Conservation (phyloP, 805 yeast genomes). For the Lipomyces starkeyi region DNA sequence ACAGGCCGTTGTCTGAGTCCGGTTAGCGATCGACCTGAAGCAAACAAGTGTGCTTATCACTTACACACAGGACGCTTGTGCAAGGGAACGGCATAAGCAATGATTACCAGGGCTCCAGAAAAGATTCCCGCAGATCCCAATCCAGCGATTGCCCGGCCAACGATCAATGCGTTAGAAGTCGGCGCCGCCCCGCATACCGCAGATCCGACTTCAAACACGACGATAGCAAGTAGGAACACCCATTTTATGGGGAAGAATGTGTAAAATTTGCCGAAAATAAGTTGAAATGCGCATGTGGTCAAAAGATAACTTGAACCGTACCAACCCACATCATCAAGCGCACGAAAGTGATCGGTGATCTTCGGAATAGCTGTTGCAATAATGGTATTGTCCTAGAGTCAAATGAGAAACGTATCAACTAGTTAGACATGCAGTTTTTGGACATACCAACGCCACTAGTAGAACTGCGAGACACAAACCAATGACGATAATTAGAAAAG, state of each 20-base stretch:
- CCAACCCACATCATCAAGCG: constrained; percentile 25
- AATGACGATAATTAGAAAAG: constrained; percentile 5
- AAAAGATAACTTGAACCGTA: constrained; percentile 16
- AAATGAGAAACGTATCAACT: not conserved
- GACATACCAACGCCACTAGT: constrained; percentile 21
- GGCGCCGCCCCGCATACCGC: constrained; percentile 22
- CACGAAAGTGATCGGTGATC: constrained; percentile 15
- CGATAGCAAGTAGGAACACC: constrained; percentile 40
- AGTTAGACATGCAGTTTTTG: not conserved
- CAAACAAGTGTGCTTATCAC: constrained; percentile 26
- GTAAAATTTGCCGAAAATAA: constrained; percentile 16
- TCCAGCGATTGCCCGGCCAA: constrained; percentile 73
- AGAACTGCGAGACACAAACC: constrained; percentile 18
- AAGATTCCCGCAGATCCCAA: constrained; percentile 73
- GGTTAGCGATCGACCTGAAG: not conserved
- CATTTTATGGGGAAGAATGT: constrained; percentile 17
- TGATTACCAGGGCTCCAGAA: constrained; percentile 59
- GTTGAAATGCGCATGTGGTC: constrained; percentile 19
- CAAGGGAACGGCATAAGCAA: constrained; percentile 60
- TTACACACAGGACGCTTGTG: constrained; percentile 36
- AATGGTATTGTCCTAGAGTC: constrained; percentile 15
- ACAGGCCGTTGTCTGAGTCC: constrained; percentile 28
- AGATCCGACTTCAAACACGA: constrained; percentile 49
- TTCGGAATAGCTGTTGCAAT: constrained; percentile 24
- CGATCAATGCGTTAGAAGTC: constrained; percentile 64